Conservation (phyloP, 495 filamentous ascomycete genomes). For the Trichoderma gamsii region DNA sequence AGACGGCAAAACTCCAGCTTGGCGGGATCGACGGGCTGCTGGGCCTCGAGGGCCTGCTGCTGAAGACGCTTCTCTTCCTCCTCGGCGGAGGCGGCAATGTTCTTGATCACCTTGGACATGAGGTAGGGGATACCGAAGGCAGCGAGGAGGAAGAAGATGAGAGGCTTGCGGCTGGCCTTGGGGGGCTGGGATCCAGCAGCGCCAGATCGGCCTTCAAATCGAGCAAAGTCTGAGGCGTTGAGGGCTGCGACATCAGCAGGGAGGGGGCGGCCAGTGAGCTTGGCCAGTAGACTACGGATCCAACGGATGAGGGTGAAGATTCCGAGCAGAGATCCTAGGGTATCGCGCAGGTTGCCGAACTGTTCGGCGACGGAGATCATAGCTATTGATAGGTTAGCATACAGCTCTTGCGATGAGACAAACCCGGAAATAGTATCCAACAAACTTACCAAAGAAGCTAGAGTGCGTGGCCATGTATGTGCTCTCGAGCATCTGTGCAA, state of each 20-base stretch:
- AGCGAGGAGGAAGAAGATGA: conserved; percentile 90
- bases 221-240: conserved; percentile 82
- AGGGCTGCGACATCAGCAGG: conserved; percentile 81
- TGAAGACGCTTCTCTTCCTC: conserved; percentile 63
- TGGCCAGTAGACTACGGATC: conserved; percentile 83
- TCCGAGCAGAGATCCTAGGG: conserved; percentile 89
- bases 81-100: conserved; percentile 76
- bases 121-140: conserved; percentile 93
- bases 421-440: not conserved
- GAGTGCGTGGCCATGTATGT: conserved; percentile 99
- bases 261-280: conserved; percentile 86
- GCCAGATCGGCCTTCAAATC: conserved; percentile 63
- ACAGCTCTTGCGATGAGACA: too few relatives aligned
- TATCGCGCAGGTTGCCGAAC: conserved; percentile 85
- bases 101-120: conserved; percentile 87
- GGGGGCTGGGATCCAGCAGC: conserved; percentile 44
- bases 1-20: conserved; percentile 94
- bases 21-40: conserved; percentile 63
- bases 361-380: conserved; percentile 99
- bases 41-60: conserved; percentile 41
- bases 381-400: conserved; percentile 48
- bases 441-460: conserved; percentile 85
- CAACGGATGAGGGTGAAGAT: conserved; percentile 95
- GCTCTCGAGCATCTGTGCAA: conserved; percentile 98
- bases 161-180: conserved; percentile 83